Base-by-base conservation (phyloP, 1,284 basidiomycete genomes). In the Neonothopanus nambi region DNA sequence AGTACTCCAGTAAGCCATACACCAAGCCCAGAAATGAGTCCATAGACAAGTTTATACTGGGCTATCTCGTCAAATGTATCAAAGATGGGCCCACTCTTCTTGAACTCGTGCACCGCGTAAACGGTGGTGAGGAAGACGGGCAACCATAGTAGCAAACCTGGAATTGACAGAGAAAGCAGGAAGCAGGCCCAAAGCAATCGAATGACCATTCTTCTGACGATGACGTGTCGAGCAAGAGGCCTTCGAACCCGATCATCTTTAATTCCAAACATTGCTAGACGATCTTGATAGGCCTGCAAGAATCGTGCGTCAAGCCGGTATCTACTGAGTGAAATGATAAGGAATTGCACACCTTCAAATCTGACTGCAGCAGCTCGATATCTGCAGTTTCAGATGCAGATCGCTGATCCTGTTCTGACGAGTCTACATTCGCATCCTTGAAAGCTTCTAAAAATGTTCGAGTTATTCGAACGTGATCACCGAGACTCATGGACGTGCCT, bases 31-130 rank as follows among this genome's bases (percentile, higher is more conserved):
- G 88, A 85, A 9, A 84, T 63, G 28, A 94, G 75, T 6, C 91
- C 92, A 61, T 89, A 91, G 24, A 88, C 81, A 48, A 94, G 84
- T 67, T 94, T 94, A 66, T 91, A 90, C 65, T 94, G 91, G 4
- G 91, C 90, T 59, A 94, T 90, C 68, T 93, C 89, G 63, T 92
- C 90, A 77, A 81, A 91, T 0, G 88, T 91, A 62, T 92, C 87
- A 73, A 85, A 89, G 30, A 87, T 77, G 0, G 89, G 89, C 0
- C 90, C 89, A 0, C 79, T 85, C 67, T 84, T 86, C 69, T 87
- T 85, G 77, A 87, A 85, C 57, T 84, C 82, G 62, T 78, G 79
- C 26, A 86, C 82, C 11, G 80, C 81, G 63, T 82, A 78, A 61
- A 83, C 78, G 11, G 88, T 82, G 47, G 87, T 80, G 57, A 74